Conservation (phyloP, 352 stramenopile species). For the Plasmopara muralis region DNA sequence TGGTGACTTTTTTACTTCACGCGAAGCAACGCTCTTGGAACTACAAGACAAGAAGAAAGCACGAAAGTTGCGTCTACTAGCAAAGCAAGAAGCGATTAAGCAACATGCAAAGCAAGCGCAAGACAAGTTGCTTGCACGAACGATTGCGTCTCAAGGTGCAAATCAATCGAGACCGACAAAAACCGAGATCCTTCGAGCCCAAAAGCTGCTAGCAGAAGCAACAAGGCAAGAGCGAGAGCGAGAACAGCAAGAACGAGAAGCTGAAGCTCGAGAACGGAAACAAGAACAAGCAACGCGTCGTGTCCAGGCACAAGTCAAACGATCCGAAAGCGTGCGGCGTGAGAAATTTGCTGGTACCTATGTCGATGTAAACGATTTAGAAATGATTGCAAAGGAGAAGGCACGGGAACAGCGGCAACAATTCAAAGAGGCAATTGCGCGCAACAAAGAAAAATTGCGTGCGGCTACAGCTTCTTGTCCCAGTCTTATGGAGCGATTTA, state of each 20-base stretch:
- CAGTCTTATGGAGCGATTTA: slow-evolving; percentile 73
- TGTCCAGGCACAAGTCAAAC: slow-evolving; percentile 49
- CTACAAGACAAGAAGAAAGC: no score
- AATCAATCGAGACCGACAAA: no score
- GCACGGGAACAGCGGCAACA: slow-evolving; percentile 50
- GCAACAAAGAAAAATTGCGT: slow-evolving; percentile 57
- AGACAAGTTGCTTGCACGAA: slow-evolving; percentile 26
- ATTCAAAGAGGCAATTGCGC: slow-evolving; percentile 52
- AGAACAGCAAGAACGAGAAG: slow-evolving; percentile 34
- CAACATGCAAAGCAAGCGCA: slow-evolving; percentile 25
- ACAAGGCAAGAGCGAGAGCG: slow-evolving; percentile 34
- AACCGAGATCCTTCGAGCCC: slow-evolving; percentile 43
- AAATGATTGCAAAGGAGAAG: slow-evolving; percentile 31
- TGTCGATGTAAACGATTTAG: no score
- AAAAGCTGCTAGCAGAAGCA: slow-evolving; percentile 35
- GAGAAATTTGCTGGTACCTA: no score
- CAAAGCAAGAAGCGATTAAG: slow-evolving; percentile 32
- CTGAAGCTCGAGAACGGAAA: slow-evolving; percentile 36
- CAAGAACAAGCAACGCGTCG: slow-evolving; percentile 40
- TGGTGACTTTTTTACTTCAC: no score
- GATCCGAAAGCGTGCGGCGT: slow-evolving; percentile 38
- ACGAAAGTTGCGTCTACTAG: slow-evolving; percentile 18
- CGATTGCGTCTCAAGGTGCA: slow-evolving; percentile 12
- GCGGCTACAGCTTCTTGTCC: slow-evolving; percentile 39
- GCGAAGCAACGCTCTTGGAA: no score